Base-by-base conservation (phyloP, 768 basidiomycete genomes). In the Dendrothele bispora region DNA sequence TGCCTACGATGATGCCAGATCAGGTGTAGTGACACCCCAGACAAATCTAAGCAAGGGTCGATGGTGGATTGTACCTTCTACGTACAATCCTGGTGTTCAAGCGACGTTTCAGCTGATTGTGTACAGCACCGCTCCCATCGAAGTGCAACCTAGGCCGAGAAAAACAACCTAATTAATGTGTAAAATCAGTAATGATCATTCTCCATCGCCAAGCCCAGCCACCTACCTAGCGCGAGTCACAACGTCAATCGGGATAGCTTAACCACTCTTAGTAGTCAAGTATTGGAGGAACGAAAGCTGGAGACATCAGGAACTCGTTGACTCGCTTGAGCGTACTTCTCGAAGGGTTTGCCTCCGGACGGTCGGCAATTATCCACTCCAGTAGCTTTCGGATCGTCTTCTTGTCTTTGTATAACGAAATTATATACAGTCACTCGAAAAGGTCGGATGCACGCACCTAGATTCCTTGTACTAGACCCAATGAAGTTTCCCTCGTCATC, bases 281-380 rank as follows among this genome's bases (percentile, higher is more conserved):
- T 39, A 21, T 18, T 39, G 8, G 10, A 51, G 54, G 32, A 58
- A 51, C 4, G 53, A n/a, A n/a, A 46, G 24, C 22, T 39, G 24
- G 57, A 60, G 81, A 78, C 55, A 93, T 74, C 5, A 91, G 63
- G 54, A 77, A 88, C 53, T 86, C 83, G 59, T 93, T 91, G 37
- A 90, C 79, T 12, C 84, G 69, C 63, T 90, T 90, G 50, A 98
- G 72, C 7, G 88, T 91, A 14, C 82, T 75, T 34, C 93, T 78
- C 8, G 89, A 84, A 1, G 95, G 95, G 61, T 97, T 98, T 3
- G 84, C 87, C 45, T 73, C 70, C 5, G 89, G 87, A 43, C 77
- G 69, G 53, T 81, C 84, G 17, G 85, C 73, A 49, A 94, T 86
- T 39, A 98, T 81, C 90, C 89, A 92, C 60, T 98, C 86, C 28